These are phyloP conservation scores for Colletotrichum scovillei DNA, from an alignment of 2,329 filamentous ascomycete genomes.

Conservation along the genomic window DNA sequence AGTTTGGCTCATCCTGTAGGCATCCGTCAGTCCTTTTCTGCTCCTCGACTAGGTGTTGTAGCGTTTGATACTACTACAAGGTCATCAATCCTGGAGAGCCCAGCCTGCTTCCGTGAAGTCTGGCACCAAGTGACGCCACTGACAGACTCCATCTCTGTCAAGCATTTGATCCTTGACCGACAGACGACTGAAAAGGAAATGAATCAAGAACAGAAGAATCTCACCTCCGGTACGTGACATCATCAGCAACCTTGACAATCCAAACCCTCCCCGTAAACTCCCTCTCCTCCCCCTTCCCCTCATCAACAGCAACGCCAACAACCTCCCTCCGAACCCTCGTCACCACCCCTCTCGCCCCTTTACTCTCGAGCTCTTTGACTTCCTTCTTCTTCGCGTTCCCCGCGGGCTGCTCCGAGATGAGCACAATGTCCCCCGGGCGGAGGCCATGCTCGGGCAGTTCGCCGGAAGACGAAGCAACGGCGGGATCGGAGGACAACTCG, in stretches of 20 bases:
- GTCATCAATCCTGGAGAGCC: neutral
- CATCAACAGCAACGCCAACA: conserved; percentile 77
- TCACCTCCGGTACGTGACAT: conserved; percentile 72
- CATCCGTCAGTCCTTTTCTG: neutral
- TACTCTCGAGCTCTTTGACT: conserved; percentile 76
- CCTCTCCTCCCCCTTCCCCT: conserved; percentile 64
- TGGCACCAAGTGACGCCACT: neutral
- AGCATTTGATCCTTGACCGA: neutral
- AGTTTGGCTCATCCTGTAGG: conserved; percentile 68
- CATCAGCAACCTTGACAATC: conserved; percentile 75
- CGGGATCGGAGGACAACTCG: conserved; percentile 81
- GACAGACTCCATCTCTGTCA: neutral
- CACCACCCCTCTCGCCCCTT: conserved; percentile 77
- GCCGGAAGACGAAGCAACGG: conserved; percentile 61
- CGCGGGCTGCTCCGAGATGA: conserved; percentile 79
- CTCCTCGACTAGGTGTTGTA: neutral
- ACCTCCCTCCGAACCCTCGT: conserved; percentile 68
- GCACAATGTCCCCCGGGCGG: conserved; percentile 81
- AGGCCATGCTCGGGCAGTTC: conserved; percentile 81
- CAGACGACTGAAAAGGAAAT: too few species aligned
- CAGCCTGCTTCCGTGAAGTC: neutral
- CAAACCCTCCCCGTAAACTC: conserved; percentile 63
- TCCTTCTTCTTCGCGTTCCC: conserved; percentile 79
- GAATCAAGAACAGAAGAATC: conserved; percentile 10
- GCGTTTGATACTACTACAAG: neutral